A percentile compares a stretch with the other conserved stretches of the same genome.
Evolutionary conservation across 2,329 filamentous ascomycete genomes (phyloP).

Genomic region (Scopulariopsis brevicaulis): DNA sequence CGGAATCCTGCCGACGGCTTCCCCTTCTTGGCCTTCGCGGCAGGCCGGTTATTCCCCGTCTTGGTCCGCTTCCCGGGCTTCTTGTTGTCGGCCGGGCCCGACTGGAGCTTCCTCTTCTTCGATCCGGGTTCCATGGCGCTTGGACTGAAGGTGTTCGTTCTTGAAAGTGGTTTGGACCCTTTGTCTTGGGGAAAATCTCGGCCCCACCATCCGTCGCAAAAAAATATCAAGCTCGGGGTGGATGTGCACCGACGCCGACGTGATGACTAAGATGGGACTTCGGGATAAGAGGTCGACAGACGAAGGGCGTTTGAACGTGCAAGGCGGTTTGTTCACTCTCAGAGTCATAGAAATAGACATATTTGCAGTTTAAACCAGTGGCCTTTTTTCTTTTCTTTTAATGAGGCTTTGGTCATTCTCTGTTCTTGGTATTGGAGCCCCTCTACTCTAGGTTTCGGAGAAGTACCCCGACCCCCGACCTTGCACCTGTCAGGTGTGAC

Average conservation of each 20-base stretch:
- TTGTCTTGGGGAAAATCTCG: background rate
- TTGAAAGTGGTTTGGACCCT: background rate
- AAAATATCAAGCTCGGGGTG: slow-evolving; percentile 1
- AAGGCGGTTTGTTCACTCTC: background rate
- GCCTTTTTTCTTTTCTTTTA: too few species aligned
- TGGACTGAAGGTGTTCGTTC: background rate
- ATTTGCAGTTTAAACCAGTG: too few species aligned
- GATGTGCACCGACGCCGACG: background rate
- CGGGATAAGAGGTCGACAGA: background rate
- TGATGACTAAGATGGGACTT: background rate
- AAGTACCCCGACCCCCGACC: too few species aligned
- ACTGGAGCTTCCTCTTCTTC: slow-evolving; percentile 4
- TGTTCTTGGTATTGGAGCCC: too few species aligned
- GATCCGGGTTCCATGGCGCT: slow-evolving; percentile 1
- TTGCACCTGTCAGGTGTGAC: background rate
- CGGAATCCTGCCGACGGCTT: slow-evolving; percentile 7
- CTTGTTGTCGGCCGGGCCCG: background rate
- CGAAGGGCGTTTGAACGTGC: background rate
- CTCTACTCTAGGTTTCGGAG: too few species aligned
- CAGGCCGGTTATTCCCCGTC: background rate
- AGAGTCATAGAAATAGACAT: too few species aligned
- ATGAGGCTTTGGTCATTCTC: too few species aligned
- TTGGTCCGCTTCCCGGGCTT: slow-evolving; percentile 2
- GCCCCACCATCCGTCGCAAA: background rate
- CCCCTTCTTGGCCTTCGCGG: background rate